Base-by-base conservation (phyloP, 1,284 basidiomycete species). In the Testicularia cyperi region DNA sequence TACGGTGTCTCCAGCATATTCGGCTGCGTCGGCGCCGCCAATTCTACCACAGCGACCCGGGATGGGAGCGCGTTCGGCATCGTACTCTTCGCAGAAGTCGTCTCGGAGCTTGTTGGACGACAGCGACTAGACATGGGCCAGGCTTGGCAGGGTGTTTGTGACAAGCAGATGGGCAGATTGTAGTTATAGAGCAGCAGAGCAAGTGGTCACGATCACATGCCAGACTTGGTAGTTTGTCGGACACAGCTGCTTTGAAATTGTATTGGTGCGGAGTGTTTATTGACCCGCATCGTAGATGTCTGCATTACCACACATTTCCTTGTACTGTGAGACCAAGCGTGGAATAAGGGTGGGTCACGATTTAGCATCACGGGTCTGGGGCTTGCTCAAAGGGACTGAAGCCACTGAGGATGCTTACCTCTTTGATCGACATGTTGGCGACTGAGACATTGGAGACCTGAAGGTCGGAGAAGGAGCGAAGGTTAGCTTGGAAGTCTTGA, bases 221-320 rank as follows among this genome's bases (percentile, higher is more conserved):
- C n/a, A n/a, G n/a, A n/a, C n/a, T n/a, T n/a, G n/a, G n/a, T n/a
- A n/a, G n/a, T 5, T 16, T 6, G 18, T 22, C 20, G 13, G 38
- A 42, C 23, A 23, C 12, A 48, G 24, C 6, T 15, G 37, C 27
- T 28, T 15, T 33, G 2, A 24, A 10, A 24, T 18, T 1, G 10
- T 35, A 19, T 30, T 18, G n/a, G 13, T n/a, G 24, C 20, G 10
- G 19, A 15, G 19, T 37, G 23, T 32, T 19, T 40, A 65, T 38
- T 62, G 63, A 28, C 57, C 57, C 12, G 53, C 60, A 22, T 65
- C 63, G 46, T 49, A 65, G 9, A 65, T 42, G 8, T 65, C 58
- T 35, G 53, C 53, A 18, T 58, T 55, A 19, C 58, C 58, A 36
- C 48, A 43, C 53, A 57, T 62, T 43, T 62, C 54, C 28, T 63